Percentiles rank a stretch among this genome's conserved stretches.
Conservation (phyloP, 345 rosid genomes). For the Isatis tinctoria region DNA sequence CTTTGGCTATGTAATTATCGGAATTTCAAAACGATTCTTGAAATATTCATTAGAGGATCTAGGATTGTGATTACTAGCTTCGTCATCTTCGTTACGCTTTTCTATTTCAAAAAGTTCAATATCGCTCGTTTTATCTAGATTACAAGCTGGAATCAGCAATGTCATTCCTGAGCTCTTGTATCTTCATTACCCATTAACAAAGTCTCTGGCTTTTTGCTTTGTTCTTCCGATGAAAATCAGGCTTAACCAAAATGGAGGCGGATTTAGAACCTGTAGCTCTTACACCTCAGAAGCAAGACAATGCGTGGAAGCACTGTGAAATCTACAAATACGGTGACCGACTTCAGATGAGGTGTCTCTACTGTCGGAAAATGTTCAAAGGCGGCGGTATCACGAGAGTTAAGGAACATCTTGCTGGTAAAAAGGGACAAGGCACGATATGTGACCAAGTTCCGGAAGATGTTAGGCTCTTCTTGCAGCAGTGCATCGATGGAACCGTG, state of each 20-base stretch:
- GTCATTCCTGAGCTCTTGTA: background rate
- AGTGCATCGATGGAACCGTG: slow-evolving; percentile 62
- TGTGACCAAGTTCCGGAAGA: slow-evolving; percentile 63
- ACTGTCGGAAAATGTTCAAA: slow-evolving; percentile 73
- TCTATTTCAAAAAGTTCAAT: background rate
- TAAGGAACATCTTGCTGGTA: slow-evolving; percentile 90
- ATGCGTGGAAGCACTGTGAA: slow-evolving; percentile 89
- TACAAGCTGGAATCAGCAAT: background rate
- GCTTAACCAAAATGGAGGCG: slow-evolving; percentile 2
- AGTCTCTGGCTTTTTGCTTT: background rate
- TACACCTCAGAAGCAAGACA: slow-evolving; percentile 77
- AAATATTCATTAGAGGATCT: background rate
- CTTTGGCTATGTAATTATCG: no score
- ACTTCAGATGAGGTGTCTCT: slow-evolving; percentile 66
- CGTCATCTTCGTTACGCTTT: background rate
- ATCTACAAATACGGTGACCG: slow-evolving; percentile 70
- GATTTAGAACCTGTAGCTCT: slow-evolving; percentile 56
- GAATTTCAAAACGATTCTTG: background rate
- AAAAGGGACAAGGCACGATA: slow-evolving; percentile 76
- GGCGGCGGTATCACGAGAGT: slow-evolving; percentile 96
- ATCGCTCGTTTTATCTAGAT: background rate
- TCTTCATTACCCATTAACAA: background rate
- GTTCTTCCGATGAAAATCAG: background rate
- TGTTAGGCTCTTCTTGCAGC: slow-evolving; percentile 57
- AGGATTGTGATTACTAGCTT: background rate